These are phyloP conservation scores for Cyclotella cryptica DNA, from an alignment of 108 stramenopile species.

Conservation along the genomic window DNA sequence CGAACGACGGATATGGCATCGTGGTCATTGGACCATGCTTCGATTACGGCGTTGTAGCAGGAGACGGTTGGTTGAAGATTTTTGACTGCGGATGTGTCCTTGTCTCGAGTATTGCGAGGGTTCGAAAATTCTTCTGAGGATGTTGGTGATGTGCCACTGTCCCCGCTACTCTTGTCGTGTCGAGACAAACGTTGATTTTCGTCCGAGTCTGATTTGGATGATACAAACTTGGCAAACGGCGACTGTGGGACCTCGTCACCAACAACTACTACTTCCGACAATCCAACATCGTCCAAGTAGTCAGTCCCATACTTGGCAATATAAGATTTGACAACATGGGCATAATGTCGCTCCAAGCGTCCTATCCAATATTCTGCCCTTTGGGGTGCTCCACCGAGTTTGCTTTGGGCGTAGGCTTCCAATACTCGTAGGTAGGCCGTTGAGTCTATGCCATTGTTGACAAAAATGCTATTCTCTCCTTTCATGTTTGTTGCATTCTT, in stretches of 20 bases:
- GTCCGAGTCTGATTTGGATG: conserved; percentile 15
- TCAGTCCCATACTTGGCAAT: conserved; percentile 10
- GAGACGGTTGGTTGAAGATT: conserved; percentile 57
- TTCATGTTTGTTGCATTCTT: too few species aligned
- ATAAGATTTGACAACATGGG: conserved; percentile 10
- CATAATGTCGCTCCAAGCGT: conserved; percentile 36
- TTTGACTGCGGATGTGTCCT: conserved; percentile 24
- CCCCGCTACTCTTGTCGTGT: background rate
- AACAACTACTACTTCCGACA: background rate
- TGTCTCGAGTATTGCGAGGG: conserved; percentile 8
- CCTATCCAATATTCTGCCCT: conserved; percentile 68
- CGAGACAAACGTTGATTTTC: too few species aligned
- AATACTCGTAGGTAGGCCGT: conserved; percentile 69
- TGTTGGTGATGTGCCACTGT: background rate
- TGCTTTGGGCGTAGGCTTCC: conserved; percentile 50
- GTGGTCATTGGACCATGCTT: conserved; percentile 74
- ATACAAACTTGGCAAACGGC: background rate
- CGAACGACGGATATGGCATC: conserved; percentile 60
- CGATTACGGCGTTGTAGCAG: conserved; percentile 77
- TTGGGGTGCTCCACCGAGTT: conserved; percentile 58
- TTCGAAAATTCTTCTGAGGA: too few species aligned
- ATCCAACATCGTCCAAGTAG: background rate
- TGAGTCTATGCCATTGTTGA: conserved; percentile 36
- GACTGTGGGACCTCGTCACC: background rate
- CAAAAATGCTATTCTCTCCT: background rate